A percentile compares a stretch with the other conserved stretches of the same genome.
Conservation (phyloP, 2,329 filamentous ascomycete species). For the Aspergillus sp. region DNA sequence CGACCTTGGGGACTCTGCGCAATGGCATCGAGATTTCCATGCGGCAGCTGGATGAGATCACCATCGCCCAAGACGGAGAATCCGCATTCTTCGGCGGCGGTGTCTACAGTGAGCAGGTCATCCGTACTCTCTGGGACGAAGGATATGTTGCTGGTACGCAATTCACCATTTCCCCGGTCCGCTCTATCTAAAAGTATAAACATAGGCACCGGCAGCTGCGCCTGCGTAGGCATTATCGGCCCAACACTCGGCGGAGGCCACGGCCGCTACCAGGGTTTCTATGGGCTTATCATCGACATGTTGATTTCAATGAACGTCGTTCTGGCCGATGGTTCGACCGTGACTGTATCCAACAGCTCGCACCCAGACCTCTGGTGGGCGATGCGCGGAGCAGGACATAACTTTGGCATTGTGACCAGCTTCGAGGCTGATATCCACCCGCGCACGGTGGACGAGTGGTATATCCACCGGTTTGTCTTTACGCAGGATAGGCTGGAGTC, state of each 20-base stretch:
- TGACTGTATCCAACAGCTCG: background rate
- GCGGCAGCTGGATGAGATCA: background rate
- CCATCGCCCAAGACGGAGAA: background rate
- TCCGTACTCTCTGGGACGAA: background rate
- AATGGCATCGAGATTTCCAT: background rate
- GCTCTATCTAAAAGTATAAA: no score
- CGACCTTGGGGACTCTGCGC: background rate
- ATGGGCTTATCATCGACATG: background rate
- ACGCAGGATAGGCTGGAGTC: background rate
- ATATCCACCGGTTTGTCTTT: background rate
- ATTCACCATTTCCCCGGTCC: no score
- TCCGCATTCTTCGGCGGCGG: background rate
- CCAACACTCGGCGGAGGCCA: background rate
- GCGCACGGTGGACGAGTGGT: background rate
- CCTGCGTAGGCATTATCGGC: background rate
- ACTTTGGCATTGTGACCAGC: slow-evolving; percentile 48
- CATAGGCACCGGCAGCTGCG: background rate
- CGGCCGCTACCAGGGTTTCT: background rate
- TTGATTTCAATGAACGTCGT: background rate
- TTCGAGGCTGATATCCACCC: background rate
- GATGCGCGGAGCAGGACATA: slow-evolving; percentile 54
- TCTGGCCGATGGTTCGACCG: background rate
- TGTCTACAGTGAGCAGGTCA: background rate
- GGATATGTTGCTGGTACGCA: background rate
- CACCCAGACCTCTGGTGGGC: slow-evolving; percentile 54